Evolutionary conservation across 345 rosid genomes (phyloP).

Genomic region (Noccaea bulbosa): DNA sequence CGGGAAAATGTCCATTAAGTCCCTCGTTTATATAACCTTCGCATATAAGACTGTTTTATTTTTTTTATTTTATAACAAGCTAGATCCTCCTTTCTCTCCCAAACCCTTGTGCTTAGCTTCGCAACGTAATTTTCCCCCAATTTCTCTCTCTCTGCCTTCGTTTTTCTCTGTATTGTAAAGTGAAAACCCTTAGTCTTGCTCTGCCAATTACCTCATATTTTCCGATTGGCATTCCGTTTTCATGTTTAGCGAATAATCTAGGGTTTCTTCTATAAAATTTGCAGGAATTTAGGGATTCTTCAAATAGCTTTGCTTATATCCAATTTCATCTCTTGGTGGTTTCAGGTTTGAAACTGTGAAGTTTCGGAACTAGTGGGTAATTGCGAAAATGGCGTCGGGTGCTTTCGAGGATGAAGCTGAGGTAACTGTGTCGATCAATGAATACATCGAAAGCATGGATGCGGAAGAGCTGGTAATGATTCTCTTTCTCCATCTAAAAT

Average conservation of each 20-base stretch:
- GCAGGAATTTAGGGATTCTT: slow-evolving; percentile 2
- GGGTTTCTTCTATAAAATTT: slow-evolving; percentile 38
- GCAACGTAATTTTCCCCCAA: not conserved
- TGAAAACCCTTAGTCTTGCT: not conserved
- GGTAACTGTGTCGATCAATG: slow-evolving; percentile 70
- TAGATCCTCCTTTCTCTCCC: slow-evolving; percentile 28
- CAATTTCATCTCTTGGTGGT: not conserved
- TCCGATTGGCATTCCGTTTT: not conserved
- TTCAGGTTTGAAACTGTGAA: slow-evolving; percentile 30
- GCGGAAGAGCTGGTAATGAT: slow-evolving; percentile 81
- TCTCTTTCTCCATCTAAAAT: not conserved
- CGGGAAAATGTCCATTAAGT: slow-evolving; percentile 64
- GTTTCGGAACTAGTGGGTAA: not conserved
- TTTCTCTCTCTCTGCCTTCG: not conserved
- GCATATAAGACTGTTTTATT: not conserved
- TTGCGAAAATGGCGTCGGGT: slow-evolving; percentile 58
- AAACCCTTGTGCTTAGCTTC: not conserved
- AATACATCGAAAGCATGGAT: slow-evolving; percentile 80
- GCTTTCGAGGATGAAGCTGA: slow-evolving; percentile 71
- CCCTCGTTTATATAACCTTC: slow-evolving; percentile 40
- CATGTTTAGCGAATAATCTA: slow-evolving; percentile 20
- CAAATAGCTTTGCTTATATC: not conserved
- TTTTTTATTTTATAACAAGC: not conserved
- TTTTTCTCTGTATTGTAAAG: not conserved
- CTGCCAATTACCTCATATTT: not conserved